phyloP scores from a whole-genome alignment of 163 green algal genomes.

The Scenedesmus sp. region DNA sequence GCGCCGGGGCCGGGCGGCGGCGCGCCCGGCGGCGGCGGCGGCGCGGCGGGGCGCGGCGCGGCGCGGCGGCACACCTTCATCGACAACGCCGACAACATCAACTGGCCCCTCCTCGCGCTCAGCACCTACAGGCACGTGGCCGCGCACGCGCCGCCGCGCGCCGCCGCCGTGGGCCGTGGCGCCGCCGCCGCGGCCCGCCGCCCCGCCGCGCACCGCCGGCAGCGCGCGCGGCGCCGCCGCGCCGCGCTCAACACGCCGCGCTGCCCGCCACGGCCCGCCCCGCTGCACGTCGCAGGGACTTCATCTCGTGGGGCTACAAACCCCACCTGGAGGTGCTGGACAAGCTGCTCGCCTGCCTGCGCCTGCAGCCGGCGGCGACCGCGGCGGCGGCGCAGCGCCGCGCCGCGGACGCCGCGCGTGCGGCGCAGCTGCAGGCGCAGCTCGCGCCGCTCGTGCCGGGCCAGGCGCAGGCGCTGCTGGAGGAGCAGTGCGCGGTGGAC shows the following conservation, averaged over 20 bases:
- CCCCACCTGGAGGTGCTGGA: constrained; percentile 55
- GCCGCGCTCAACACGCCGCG: too few species aligned
- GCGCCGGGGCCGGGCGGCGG: not conserved
- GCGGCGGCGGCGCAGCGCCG: not conserved
- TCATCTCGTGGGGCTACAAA: constrained; percentile 47
- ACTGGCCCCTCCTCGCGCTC: constrained; percentile 60
- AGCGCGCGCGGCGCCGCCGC: too few species aligned
- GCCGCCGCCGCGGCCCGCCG: too few species aligned
- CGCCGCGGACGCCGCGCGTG: constrained; percentile 1
- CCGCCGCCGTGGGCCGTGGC: too few species aligned
- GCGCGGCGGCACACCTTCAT: constrained; percentile 43
- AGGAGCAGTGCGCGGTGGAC: not conserved
- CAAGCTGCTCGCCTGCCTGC: constrained; percentile 55
- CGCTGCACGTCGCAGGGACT: constrained; percentile 49
- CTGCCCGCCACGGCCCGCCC: too few species aligned
- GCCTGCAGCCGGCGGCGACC: constrained; percentile 26
- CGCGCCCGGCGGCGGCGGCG: not conserved
- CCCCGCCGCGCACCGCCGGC: too few species aligned
- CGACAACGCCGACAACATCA: constrained; percentile 55
- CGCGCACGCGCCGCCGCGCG: too few species aligned
- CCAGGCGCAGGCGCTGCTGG: not conserved
- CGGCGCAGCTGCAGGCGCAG: constrained; percentile 18
- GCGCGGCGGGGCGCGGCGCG: not conserved
- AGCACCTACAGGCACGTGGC: constrained; percentile 50
- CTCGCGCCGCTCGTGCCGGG: not conserved